Percentiles rank a stretch among this genome's conserved stretches.
Evolutionary conservation across 2,329 filamentous ascomycete species (phyloP).

Genomic region (Gaeumannomyces tritici): DNA sequence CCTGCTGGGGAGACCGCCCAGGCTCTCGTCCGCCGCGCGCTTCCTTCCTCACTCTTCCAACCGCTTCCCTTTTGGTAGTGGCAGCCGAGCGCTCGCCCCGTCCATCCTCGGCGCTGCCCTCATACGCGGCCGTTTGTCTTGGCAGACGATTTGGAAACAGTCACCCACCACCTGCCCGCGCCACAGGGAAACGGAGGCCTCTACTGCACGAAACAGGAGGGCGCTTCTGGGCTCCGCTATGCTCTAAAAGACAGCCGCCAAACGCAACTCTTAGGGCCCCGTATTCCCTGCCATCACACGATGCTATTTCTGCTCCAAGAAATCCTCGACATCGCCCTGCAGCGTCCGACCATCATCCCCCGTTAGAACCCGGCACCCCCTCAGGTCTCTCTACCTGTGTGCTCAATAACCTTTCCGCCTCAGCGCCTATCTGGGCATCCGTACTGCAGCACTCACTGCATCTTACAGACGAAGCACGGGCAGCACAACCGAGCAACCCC

Average conservation of each 20-base stretch:
- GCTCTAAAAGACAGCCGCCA: neutral
- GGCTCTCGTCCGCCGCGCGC: neutral
- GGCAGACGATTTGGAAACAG: neutral
- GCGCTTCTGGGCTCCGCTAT: neutral
- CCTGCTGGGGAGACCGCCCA: neutral
- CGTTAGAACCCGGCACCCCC: neutral
- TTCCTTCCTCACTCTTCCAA: neutral
- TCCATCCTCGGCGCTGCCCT: neutral
- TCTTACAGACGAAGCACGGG: neutral
- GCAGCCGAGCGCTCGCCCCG: neutral
- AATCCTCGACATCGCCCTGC: slow-evolving; percentile 1
- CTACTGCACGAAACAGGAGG: neutral
- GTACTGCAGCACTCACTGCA: neutral
- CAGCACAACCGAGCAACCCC: neutral
- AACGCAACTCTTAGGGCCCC: neutral
- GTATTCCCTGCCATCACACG: neutral
- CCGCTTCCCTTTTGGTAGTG: neutral
- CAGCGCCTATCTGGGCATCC: neutral
- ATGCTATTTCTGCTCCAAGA: slow-evolving; percentile 2
- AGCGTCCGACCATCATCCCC: slow-evolving; percentile 2
- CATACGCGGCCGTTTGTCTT: neutral
- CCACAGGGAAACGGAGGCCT: neutral
- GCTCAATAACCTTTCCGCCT: neutral
- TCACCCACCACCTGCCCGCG: slow-evolving; percentile 1
- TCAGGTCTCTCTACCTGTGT: neutral